phyloP scores from a whole-genome alignment of 192 early-diverging fungal species.

The Rhizophagus sp. region DNA sequence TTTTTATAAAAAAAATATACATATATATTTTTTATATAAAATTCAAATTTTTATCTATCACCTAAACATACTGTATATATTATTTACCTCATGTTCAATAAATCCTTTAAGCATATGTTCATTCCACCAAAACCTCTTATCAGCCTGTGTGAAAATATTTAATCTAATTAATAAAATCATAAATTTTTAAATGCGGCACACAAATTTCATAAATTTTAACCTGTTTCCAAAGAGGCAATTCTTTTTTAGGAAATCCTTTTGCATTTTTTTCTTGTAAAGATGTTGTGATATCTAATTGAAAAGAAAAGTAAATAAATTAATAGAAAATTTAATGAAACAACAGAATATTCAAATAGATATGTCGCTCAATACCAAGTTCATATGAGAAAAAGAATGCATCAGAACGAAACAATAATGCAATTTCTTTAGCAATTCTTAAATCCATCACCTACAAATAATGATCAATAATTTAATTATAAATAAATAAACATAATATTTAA shows the following conservation, averaged over 20 bases:
- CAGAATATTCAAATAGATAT: slow-evolving; percentile 13
- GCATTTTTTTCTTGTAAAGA: slow-evolving; percentile 39
- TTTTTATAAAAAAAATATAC: background rate
- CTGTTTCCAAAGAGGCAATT: slow-evolving; percentile 40
- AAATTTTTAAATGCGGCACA: background rate
- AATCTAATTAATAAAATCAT: background rate
- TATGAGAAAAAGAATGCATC: slow-evolving; percentile 51
- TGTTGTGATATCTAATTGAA: slow-evolving; percentile 44
- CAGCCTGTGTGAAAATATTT: slow-evolving; percentile 31
- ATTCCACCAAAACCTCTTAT: slow-evolving; percentile 64
- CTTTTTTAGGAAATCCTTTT: background rate
- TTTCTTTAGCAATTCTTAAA: slow-evolving; percentile 47
- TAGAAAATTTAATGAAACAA: slow-evolving; percentile 29
- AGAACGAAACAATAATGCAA: slow-evolving; percentile 46
- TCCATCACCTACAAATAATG: slow-evolving; percentile 37
- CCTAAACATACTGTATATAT: background rate
- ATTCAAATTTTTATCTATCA: background rate
- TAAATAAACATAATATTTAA: background rate
- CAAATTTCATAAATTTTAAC: slow-evolving; percentile 1
- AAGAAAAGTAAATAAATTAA: background rate
- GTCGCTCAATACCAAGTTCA: slow-evolving; percentile 35
- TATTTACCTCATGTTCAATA: slow-evolving; percentile 43
- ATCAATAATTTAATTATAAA: background rate
- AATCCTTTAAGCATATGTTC: slow-evolving; percentile 49
- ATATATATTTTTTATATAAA: background rate